Evolutionary conservation across 768 basidiomycete species (phyloP).

Genomic region (Gloeostereum incarnatum): DNA sequence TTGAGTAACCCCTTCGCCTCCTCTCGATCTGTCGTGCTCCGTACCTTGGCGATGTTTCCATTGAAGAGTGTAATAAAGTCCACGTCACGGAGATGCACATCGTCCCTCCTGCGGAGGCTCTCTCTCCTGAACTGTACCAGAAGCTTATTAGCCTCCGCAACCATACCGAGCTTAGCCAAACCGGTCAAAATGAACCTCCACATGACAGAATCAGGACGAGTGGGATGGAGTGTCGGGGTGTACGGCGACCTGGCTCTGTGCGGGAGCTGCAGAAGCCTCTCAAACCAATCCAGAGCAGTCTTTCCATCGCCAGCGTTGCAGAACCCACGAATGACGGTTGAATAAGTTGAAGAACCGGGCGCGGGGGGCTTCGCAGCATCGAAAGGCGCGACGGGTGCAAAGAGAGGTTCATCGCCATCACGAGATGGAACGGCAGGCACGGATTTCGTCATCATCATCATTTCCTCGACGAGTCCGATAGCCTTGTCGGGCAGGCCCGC

Average conservation of each 20-base stretch:
- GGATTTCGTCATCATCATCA: conserved; percentile 42
- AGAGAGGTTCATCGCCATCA: conserved; percentile 10
- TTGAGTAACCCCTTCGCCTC: too few relatives aligned
- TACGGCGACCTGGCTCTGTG: conserved; percentile 22
- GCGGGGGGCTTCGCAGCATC: conserved; percentile 35
- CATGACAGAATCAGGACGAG: conserved; percentile 41
- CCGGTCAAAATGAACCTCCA: conserved; percentile 56
- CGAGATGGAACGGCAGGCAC: conserved; percentile 6
- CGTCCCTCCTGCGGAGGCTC: conserved; percentile 18
- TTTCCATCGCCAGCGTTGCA: conserved; percentile 46
- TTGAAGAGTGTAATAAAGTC: too few relatives aligned
- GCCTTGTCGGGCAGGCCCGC: conserved; percentile 54
- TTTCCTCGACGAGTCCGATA: conserved; percentile 55
- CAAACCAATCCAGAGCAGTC: conserved; percentile 66
- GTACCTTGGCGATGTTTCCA: too few relatives aligned
- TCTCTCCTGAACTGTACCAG: conserved; percentile 19
- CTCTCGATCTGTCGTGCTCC: too few relatives aligned
- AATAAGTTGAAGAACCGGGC: conserved; percentile 56
- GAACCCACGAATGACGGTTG: conserved; percentile 58
- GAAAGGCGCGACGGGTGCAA: conserved; percentile 21
- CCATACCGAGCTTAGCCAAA: conserved; percentile 36
- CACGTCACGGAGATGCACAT: conserved; percentile 19
- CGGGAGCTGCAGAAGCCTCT: conserved; percentile 43
- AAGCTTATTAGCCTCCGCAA: conserved; percentile 47
- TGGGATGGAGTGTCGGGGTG: conserved; percentile 29